Conservation (phyloP, 805 yeast genomes). For the Kazachstania kunashirensis region DNA sequence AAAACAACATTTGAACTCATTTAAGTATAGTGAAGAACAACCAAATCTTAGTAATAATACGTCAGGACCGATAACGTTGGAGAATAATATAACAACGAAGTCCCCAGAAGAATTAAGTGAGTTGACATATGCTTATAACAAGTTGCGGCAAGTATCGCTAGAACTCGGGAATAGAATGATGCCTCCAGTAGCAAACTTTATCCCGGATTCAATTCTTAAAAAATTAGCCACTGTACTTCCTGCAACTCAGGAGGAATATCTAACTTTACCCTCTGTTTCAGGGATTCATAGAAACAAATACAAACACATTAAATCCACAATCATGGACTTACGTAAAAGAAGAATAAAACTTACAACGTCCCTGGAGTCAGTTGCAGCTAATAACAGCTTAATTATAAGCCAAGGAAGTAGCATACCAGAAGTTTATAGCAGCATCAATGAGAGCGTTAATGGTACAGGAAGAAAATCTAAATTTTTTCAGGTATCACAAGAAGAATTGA, state of each 20-base stretch:
- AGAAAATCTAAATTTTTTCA: slow-evolving; percentile 19
- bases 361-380: neutral
- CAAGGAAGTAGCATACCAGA: slow-evolving; percentile 14
- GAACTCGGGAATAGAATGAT: slow-evolving; percentile 15
- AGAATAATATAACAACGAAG: slow-evolving; percentile 6
- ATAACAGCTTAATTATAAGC: slow-evolving; percentile 6
- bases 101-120: slow-evolving; percentile 21
- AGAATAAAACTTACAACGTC: slow-evolving; percentile 5
- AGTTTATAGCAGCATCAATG: neutral
- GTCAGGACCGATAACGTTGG: slow-evolving; percentile 12
- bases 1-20: slow-evolving; percentile 9
- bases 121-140: slow-evolving; percentile 18
- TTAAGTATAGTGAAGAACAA: slow-evolving; percentile 4
- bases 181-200: slow-evolving; percentile 18
- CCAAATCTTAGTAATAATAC: neutral
- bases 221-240: slow-evolving; percentile 23
- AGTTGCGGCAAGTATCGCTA: slow-evolving; percentile 16
- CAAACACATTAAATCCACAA: slow-evolving; percentile 16
- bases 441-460: slow-evolving; percentile 5
- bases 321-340: slow-evolving; percentile 18
- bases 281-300: slow-evolving; percentile 16
- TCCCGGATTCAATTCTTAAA: slow-evolving; percentile 20
- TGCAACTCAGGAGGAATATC: slow-evolving; percentile 18
- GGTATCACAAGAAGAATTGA: slow-evolving; percentile 8
- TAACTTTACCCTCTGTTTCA: slow-evolving; percentile 13